Evolutionary conservation across 306 rosid species (phyloP), one percentile per base, ranked within the genome.

Genomic region (Albizia julibrissin): DNA sequence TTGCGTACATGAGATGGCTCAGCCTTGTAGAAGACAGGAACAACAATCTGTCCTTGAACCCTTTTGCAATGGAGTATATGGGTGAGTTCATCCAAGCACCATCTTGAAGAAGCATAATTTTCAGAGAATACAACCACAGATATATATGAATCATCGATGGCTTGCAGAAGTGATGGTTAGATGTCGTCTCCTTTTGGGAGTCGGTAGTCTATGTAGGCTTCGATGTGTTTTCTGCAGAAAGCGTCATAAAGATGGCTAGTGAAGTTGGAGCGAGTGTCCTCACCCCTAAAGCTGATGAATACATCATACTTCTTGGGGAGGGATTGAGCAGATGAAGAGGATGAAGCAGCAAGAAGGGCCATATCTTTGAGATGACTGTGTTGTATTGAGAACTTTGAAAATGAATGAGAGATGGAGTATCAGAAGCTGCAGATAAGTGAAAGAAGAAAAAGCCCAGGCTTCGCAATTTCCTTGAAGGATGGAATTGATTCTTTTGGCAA

Each of bases 1-100:
- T 39, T 21, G 14, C 49, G 49, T 10, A 68, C 73, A 68, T 39
- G 49, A 19, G 49, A 9, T 21, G 73, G 73, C 1, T 68, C 49
- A 4, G 39, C 49, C 8, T 39, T 10, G 39, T 37, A 37, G 27
- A 68, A 68, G 13, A 68, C 29, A 21, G 73, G 27, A 39, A 68
- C 11, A 37, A 68, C 49, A 68, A 68, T 2, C 8, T 68, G 73
- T 0, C 18, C 29, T 39, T 68, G 47, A 68, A 0, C 9, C 9
- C 73, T 68, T 19, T 68, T 68, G 49, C 73, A 68, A 3, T 21
- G 9, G 6, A 21, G 15, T 37, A 68, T 68, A 68, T 68, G 73
- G 47, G 16, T 1, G 49, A 68, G 73, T 39, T 68, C 73, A 10
- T 68, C 19, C 49, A 68, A 68, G 29, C 73, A 68, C 73, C 73